Evolutionary conservation across 306 rosid species (phyloP).

Genomic region (Luffa aegyptiaca): DNA sequence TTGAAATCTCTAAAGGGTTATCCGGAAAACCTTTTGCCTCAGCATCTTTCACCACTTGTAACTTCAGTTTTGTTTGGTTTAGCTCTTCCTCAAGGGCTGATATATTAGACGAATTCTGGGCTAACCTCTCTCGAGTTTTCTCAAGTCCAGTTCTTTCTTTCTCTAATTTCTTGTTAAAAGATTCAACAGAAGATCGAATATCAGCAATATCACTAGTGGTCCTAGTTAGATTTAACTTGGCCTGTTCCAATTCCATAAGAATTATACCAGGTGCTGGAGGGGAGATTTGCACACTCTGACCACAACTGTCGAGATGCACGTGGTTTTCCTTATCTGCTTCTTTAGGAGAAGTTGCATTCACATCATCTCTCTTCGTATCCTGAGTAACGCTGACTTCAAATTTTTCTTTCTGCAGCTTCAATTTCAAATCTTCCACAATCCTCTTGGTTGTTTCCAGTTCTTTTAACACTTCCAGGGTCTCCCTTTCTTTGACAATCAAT

Average conservation of each 20-base stretch:
- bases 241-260: constrained; percentile 72
- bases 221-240: constrained; percentile 62
- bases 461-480: constrained; percentile 40
- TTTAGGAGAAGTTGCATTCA: constrained; percentile 3
- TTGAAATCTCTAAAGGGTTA: constrained; percentile 41
- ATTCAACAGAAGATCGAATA: constrained; percentile 60
- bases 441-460: constrained; percentile 40
- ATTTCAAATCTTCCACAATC: constrained; percentile 32
- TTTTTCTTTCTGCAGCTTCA: constrained; percentile 37
- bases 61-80: constrained; percentile 50
- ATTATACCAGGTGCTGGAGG: constrained; percentile 50
- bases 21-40: constrained; percentile 32
- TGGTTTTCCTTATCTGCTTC: constrained; percentile 56
- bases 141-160: constrained; percentile 63
- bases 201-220: constrained; percentile 73
- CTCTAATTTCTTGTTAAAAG: constrained; percentile 59
- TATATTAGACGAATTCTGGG: constrained; percentile 53
- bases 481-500: constrained; percentile 41
- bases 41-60: constrained; percentile 50
- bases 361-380: constrained; percentile 8
- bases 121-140: constrained; percentile 66
- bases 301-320: constrained; percentile 15
- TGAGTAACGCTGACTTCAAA: constrained; percentile 21
- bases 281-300: constrained; percentile 16
- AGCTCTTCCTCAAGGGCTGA: constrained; percentile 74